Base-by-base conservation (phyloP, 2,329 filamentous ascomycete species). In the Lecanicillium sp. region DNA sequence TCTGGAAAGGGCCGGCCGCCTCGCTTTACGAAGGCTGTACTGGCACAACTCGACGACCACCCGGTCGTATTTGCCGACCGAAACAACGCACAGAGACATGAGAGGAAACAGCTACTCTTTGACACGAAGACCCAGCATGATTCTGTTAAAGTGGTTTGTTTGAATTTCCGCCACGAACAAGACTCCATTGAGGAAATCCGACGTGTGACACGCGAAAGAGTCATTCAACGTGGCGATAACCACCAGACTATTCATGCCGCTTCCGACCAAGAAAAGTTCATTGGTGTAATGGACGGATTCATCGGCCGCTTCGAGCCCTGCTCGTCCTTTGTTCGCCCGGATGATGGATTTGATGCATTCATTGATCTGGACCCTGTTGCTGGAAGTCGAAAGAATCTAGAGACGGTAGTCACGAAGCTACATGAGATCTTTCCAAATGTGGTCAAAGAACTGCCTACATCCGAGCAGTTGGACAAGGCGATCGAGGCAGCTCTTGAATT, bases 231-330 rank as follows among this genome's bases (percentile, higher is more conserved):
- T 19, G 93, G 93, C 12, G 90, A 98, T 65, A 97, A 97, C 60
- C 93, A 98, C 64, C 93, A 98, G 68, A 98, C 93, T 1, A 97
- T 98, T 51, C 90, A 93, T 60, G 90, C 91, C 10, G 85, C 80
- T 38, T 85, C 87, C 48, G 79, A 85, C 37, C 67, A 74, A 39
- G 69, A 75, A 15, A 91, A 95, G 64, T 87, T 93, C 48, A 73
- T 93, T 39, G 79, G 81, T 5, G 95, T 98, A 57, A 97, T 98
- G 93, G 87, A 96, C 57, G 88, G 89, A 3, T 98, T 98, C 67
- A 75, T 98, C 55, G 67, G 79, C 11, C 82, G 93, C 29, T 97
- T 95, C 62, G 86, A 98, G 68, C 79, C 84, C 17, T 75, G 90
- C 50, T 78, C 90, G 54, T 69, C 75, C 1, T 75, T 81, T 15